Percentiles rank a stretch among this genome's conserved stretches.
Conservation (phyloP, 2,329 filamentous ascomycete species). For the Raffaelea ambrosiae region DNA sequence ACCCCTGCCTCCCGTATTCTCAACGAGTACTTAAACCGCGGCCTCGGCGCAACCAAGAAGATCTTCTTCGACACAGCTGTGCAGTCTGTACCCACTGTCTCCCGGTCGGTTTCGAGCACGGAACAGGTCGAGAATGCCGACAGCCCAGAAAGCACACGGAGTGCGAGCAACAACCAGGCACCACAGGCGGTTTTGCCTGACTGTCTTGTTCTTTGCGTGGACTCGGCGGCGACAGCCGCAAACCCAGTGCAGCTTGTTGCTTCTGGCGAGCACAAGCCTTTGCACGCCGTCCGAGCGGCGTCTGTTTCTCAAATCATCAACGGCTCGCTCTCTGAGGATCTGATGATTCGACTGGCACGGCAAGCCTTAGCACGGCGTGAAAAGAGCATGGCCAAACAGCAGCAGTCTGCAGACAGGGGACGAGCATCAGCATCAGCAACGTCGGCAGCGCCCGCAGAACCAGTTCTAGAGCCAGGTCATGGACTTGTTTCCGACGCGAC, state of each 20-base stretch:
- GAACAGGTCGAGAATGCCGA: not conserved
- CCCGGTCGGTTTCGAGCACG: not conserved
- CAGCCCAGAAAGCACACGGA: not conserved
- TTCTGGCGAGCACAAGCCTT: conserved; percentile 5
- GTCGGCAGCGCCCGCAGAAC: not conserved
- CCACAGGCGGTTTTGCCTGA: conserved; percentile 1
- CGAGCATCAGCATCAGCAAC: not conserved
- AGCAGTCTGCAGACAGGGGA: not conserved
- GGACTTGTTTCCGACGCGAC: not conserved
- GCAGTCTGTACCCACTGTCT: not conserved
- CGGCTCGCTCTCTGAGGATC: conserved; percentile 1
- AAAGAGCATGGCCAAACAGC: not conserved
- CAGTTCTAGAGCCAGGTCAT: not conserved
- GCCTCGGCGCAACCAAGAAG: conserved; percentile 1
- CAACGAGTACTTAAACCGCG: conserved; percentile 2
- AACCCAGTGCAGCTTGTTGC: conserved; percentile 4
- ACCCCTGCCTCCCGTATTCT: conserved; percentile 3
- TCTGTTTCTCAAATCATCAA: conserved; percentile 1
- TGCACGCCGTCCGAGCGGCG: conserved; percentile 5
- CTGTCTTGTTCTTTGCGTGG: conserved; percentile 3
- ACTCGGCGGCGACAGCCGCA: conserved; percentile 2
- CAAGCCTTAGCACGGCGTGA: conserved; percentile 3
- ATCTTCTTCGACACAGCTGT: conserved; percentile 4
- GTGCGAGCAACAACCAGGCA: not conserved
- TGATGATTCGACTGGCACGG: conserved; percentile 6